phyloP scores from a whole-genome alignment of 768 basidiomycete genomes.

The Suillus clintonianus region DNA sequence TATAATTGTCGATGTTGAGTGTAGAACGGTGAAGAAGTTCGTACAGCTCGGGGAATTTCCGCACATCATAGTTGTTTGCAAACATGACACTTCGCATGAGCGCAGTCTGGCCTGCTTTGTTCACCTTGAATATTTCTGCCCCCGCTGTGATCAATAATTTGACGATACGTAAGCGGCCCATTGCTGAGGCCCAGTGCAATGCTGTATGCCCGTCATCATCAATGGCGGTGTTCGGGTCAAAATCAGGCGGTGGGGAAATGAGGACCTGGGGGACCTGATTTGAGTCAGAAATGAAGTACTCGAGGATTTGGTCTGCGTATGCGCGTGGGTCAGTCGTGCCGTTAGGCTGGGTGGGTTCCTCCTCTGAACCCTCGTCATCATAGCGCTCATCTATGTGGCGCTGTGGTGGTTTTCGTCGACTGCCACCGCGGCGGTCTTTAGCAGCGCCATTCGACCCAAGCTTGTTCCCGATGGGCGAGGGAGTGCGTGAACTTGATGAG shows the following conservation, averaged over 20 bases:
- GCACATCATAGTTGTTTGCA: constrained; percentile 98
- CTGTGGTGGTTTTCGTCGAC: constrained; percentile 50
- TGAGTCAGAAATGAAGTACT: constrained; percentile 98
- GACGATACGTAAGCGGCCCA: constrained; percentile 96
- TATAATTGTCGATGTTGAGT: constrained; percentile 96
- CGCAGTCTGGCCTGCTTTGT: constrained; percentile 94
- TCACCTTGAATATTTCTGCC: constrained; percentile 96
- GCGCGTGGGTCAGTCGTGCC: constrained; percentile 56
- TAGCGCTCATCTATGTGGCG: constrained; percentile 48
- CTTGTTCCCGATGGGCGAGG: constrained; percentile 73
- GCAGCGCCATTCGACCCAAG: constrained; percentile 33
- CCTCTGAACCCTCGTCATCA: constrained; percentile 47
- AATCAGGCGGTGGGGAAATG: constrained; percentile 84
- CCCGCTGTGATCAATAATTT: constrained; percentile 92
- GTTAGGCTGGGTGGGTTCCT: constrained; percentile 39
- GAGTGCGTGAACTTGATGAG: constrained; percentile 88
- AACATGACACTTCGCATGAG: constrained; percentile 99
- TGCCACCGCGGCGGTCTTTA: constrained; percentile 34
- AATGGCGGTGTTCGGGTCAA: constrained; percentile 94
- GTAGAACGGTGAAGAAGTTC: constrained; percentile 97
- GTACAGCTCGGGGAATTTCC: constrained; percentile 97
- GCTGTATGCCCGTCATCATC: constrained; percentile 98
- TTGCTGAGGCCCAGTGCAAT: constrained; percentile 97
- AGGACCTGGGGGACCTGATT: constrained; percentile 87
- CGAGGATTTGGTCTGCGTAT: constrained; percentile 96